phyloP scores from a whole-genome alignment of 2,329 filamentous ascomycete genomes.

The Paecilomyces fulvus region DNA sequence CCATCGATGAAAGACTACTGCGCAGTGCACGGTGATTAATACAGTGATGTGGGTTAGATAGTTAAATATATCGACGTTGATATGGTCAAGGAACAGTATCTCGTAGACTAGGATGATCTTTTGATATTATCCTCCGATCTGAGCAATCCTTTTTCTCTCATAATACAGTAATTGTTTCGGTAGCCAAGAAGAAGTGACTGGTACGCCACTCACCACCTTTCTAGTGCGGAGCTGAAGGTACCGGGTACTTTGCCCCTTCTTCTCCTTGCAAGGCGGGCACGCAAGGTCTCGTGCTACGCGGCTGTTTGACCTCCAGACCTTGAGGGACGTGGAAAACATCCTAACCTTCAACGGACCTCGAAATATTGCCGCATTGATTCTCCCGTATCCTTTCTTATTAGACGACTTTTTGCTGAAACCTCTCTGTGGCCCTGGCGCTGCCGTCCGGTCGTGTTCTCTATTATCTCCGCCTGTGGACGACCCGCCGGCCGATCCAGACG shows the following conservation, averaged over 20 bases:
- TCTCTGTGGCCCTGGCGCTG: conserved; percentile 13
- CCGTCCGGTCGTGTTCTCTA: conserved; percentile 3
- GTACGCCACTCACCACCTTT: not conserved
- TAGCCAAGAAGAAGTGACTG: not conserved
- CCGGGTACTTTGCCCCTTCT: conserved; percentile 10
- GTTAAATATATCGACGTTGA: not conserved
- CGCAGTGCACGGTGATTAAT: not conserved
- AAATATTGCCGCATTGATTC: not conserved
- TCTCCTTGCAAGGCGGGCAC: not conserved
- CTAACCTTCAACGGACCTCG: not conserved
- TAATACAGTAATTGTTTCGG: not conserved
- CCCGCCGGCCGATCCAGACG: conserved; percentile 18
- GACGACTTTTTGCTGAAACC: conserved; percentile 7
- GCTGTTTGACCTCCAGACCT: not conserved
- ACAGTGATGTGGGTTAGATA: not conserved
- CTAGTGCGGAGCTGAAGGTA: conserved; percentile 6
- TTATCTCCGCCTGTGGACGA: conserved; percentile 13
- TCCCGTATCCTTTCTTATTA: conserved; percentile 2
- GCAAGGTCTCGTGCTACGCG: conserved; percentile 1
- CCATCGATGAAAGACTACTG: not conserved
- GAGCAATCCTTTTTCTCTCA: not conserved
- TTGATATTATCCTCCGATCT: too few relatives aligned
- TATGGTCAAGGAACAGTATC: not conserved
- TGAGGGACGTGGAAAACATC: not conserved
- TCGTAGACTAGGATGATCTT: not conserved